These are phyloP conservation scores for Aspergillus sp. DNA, from an alignment of 2,329 filamentous ascomycete species.

Conservation along the genomic window DNA sequence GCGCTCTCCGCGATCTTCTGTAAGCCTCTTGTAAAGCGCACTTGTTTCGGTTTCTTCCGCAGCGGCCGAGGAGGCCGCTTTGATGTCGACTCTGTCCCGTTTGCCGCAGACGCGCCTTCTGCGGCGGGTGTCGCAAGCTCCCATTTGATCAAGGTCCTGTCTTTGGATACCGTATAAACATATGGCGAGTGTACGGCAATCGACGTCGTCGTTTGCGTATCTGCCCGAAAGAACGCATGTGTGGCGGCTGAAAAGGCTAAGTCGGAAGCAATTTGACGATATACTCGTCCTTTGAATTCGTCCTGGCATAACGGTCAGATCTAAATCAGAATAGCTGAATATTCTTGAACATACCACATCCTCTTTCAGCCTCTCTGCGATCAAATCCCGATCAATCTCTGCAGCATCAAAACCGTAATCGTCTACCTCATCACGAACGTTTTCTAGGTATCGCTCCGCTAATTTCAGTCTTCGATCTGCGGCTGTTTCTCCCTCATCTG, in stretches of 20 bases:
- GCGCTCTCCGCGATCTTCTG: slow-evolving; percentile 40
- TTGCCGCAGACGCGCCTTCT: slow-evolving; percentile 44
- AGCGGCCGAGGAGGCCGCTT: slow-evolving; percentile 56
- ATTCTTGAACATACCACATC: slow-evolving; percentile 62
- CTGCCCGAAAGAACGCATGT: slow-evolving; percentile 73
- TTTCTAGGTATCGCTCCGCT: slow-evolving; percentile 90
- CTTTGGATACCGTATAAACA: slow-evolving; percentile 86
- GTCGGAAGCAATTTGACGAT: slow-evolving; percentile 73
- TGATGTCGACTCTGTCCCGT: slow-evolving; percentile 64
- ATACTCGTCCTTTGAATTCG: slow-evolving; percentile 86
- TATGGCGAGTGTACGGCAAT: slow-evolving; percentile 77
- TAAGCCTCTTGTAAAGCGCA: slow-evolving; percentile 51
- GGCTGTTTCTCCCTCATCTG: slow-evolving; percentile 76
- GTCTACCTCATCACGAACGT: slow-evolving; percentile 79
- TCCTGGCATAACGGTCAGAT: slow-evolving; percentile 46
- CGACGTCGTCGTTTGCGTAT: slow-evolving; percentile 74
- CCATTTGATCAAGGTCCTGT: slow-evolving; percentile 86
- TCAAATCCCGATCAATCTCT: slow-evolving; percentile 87
- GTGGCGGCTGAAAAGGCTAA: slow-evolving; percentile 68
- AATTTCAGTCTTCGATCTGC: slow-evolving; percentile 83
- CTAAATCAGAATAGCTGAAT: not conserved
- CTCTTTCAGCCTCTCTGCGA: slow-evolving; percentile 85
- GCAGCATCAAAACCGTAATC: slow-evolving; percentile 88
- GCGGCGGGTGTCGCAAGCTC: slow-evolving; percentile 60
- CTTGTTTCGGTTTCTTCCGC: slow-evolving; percentile 45